Conservation (phyloP, 192 early-diverging fungal genomes). For the Coemansia aciculifera region DNA sequence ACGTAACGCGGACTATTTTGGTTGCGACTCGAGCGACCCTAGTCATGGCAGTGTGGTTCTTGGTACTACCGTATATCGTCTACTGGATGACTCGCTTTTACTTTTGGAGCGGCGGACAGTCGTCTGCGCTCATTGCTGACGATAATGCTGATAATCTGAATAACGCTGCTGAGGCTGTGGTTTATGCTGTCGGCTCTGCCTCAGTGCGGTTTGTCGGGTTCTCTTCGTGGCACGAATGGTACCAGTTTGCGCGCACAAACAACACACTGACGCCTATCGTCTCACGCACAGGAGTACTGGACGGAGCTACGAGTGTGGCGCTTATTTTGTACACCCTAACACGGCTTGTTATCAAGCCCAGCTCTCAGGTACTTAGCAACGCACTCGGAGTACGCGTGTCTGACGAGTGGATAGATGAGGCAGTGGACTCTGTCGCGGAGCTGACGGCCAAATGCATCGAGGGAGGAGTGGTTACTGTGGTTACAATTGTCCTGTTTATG, state of each 20-base stretch:
- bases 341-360: slow-evolving; percentile 14
- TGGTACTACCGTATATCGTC: slow-evolving; percentile 77
- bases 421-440: slow-evolving; percentile 28
- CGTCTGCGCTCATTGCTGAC: slow-evolving; percentile 27
- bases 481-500: slow-evolving; percentile 78
- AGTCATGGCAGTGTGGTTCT: slow-evolving; percentile 75
- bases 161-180: background rate
- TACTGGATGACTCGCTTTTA: slow-evolving; percentile 84
- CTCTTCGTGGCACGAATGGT: slow-evolving; percentile 47
- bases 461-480: slow-evolving; percentile 76
- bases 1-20: slow-evolving; percentile 49
- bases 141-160: background rate
- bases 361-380: slow-evolving; percentile 10
- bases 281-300: slow-evolving; percentile 44
- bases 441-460: slow-evolving; percentile 75
- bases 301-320: slow-evolving; percentile 34
- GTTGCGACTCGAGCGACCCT: slow-evolving; percentile 59
- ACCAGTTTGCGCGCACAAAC: slow-evolving; percentile 16
- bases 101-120: slow-evolving; percentile 72
- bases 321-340: slow-evolving; percentile 31
- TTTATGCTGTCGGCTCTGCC: background rate
- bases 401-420: slow-evolving; percentile 18
- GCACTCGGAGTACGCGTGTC: slow-evolving; percentile 21
- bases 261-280: slow-evolving; percentile 20
- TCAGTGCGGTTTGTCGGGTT: slow-evolving; percentile 37